Evolutionary conservation across 805 yeast genomes (phyloP), one percentile per base, ranked within the genome.

Genomic region (Ogataea haglerorum): DNA sequence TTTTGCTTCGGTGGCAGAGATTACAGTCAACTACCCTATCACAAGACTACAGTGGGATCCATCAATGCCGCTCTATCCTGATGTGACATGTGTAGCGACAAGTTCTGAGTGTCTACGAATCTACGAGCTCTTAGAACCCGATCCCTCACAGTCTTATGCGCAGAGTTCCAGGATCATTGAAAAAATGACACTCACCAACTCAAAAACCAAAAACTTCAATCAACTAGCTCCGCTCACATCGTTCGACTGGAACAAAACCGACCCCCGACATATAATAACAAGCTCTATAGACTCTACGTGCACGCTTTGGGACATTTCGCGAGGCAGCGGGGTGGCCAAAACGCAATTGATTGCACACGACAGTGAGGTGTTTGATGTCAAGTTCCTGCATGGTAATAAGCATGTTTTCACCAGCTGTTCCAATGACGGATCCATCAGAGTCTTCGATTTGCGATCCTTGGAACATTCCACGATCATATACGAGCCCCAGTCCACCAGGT

Each of bases 311-410:
- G 98, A 93, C 63, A 61, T 89, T 23, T 63, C 70, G 17, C 73
- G 78, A 30, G 75, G 81, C 16, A 64, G 69, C 32, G 80, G 76
- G 3, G 67, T 72, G 4, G 95, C 95, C 12, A 85, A 84, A 57
- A 91, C 98, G 1, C 97, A 93, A 64, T 70, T 93, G 34, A 93
- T 93, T 49, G 98, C 99, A 0, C 99, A 93, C 63, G 99, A 93
- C 60, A 79, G 83, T 48, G 97, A 89, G 61, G 99, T 93, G 4
- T 87, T 78, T 60, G 99, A 93, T 60, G 98, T 90, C 22, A 77
- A 85, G 47, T 93, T 89, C 60, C 66, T 90, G 36, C 78, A 83
- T 36, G 80, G 81, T 13, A 77, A 85, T 25, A 78, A 83, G 32
- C 75, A 84, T 55, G 73, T 90, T 19, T 93, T 93, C 64, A 86